Percentiles rank a stretch among this genome's conserved stretches.
Evolutionary conservation across 805 yeast genomes (phyloP).

Genomic region (Candida maltosa): DNA sequence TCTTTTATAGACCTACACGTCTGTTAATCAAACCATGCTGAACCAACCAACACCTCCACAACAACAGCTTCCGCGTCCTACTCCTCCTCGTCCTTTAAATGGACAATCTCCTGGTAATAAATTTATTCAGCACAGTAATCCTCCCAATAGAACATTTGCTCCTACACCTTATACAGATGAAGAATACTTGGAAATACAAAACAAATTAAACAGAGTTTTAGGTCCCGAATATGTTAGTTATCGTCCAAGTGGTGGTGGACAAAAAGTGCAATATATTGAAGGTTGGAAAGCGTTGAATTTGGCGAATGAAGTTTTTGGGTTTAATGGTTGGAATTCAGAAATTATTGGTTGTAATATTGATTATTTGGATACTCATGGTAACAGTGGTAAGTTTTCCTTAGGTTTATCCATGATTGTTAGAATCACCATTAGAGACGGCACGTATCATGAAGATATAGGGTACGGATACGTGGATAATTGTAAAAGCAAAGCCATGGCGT

Average conservation of each 20-base stretch:
- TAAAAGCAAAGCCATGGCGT: constrained; percentile 66
- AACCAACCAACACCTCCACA: too few species aligned
- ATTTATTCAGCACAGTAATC: too few species aligned
- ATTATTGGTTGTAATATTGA: constrained; percentile 64
- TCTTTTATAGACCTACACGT: too few species aligned
- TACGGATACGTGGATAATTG: constrained; percentile 73
- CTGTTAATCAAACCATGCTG: too few species aligned
- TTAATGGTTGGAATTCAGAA: constrained; percentile 80
- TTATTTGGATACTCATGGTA: constrained; percentile 62
- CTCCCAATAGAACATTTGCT: constrained; percentile 2
- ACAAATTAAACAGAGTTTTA: constrained; percentile 35
- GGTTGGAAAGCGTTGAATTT: constrained; percentile 81
- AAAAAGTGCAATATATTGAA: constrained; percentile 67
- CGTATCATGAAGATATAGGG: constrained; percentile 77
- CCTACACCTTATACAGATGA: constrained; percentile 23
- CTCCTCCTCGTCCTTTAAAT: too few species aligned
- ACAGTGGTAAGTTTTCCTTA: constrained; percentile 49
- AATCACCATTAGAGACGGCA: constrained; percentile 74
- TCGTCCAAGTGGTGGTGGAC: constrained; percentile 73
- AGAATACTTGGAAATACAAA: constrained; percentile 34
- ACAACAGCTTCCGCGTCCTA: too few species aligned
- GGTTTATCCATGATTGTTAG: constrained; percentile 73
- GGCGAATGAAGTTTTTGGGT: constrained; percentile 81
- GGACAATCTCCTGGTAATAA: too few species aligned
- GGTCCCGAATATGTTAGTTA: constrained; percentile 80